A percentile compares a stretch with the other conserved stretches of the same genome.
Conservation (phyloP, 352 stramenopile species). For the Halophytophthora batemanensis region DNA sequence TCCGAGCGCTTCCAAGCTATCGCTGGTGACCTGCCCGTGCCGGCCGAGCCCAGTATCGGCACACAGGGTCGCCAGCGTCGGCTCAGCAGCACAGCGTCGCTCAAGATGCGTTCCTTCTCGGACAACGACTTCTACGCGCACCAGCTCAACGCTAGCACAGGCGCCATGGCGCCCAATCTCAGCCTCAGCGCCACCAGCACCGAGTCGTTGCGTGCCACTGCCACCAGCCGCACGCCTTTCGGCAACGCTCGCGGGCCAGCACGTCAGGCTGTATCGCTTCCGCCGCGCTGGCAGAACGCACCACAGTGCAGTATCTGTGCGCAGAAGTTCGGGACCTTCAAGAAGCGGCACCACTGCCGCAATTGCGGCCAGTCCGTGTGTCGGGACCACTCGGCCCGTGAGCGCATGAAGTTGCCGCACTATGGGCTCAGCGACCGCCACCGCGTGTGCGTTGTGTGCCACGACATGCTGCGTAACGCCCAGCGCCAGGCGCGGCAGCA, state of each 20-base stretch:
- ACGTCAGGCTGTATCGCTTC: conserved; percentile 53
- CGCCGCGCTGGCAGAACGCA: conserved; percentile 81
- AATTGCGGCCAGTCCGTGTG: conserved; percentile 88
- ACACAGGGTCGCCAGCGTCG: conserved; percentile 27
- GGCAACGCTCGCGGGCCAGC: conserved; percentile 33
- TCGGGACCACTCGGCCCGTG: conserved; percentile 76
- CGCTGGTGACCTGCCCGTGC: conserved; percentile 22
- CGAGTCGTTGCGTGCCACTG: conserved; percentile 1
- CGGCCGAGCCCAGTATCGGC: conserved; percentile 12
- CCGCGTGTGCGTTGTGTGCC: conserved; percentile 80
- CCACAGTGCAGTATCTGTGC: conserved; percentile 84
- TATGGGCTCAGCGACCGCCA: conserved; percentile 77
- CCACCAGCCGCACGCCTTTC: conserved; percentile 36
- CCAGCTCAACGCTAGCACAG: conserved; percentile 16
- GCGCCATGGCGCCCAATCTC: not conserved
- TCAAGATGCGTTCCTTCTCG: conserved; percentile 61
- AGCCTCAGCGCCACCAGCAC: conserved; percentile 9
- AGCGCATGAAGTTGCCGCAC: conserved; percentile 79
- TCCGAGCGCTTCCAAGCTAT: conserved; percentile 39
- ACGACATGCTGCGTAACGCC: conserved; percentile 67
- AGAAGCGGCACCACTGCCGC: conserved; percentile 85
- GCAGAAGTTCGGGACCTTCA: conserved; percentile 75
- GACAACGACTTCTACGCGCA: conserved; percentile 63
- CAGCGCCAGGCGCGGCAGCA: conserved; percentile 30
- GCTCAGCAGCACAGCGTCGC: conserved; percentile 40